Evolutionary conservation across 2,329 filamentous ascomycete genomes (phyloP), one percentile per base, ranked within the genome.

Genomic region (Teratosphaeria zuluensis): DNA sequence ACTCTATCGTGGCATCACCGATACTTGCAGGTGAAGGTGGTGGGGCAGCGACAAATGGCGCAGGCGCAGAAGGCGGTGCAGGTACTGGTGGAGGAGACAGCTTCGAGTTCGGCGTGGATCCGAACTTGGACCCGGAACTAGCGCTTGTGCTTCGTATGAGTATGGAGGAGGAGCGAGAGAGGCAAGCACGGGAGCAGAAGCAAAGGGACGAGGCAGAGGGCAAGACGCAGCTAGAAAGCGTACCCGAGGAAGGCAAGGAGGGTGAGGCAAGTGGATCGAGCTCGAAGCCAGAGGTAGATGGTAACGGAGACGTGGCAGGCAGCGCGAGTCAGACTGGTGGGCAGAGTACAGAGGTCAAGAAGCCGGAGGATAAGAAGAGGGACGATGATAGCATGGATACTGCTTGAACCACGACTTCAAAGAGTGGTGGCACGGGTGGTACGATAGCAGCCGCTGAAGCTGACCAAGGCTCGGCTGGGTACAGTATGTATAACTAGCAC

Each of bases 81-180:
- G 78, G 75, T 52, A 79, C 80, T 56, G 85, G 80, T 51, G 83
- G 79, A 56, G 81, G 81, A 65, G 83, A 81, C 58, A 84, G 87
- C 62, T 95, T 90, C 68, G 89, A 91, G 66, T 95, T 95, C 72
- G 90, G 89, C 64, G 90, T 96, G 65, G 94, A 97, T 74, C 92
- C 92, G 14, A 88, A 87, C 57, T 82, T 92, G 69, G 94, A 99
- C 71, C 94, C 94, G 3, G 94, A 99, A 74, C 79, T 99, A 70
- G 94, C 94, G 24, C 84, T 99, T 66, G 94, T 94, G 56, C 79
- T 99, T 72, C 86, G 94, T 63, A 96, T 99, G 90, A 95, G 90
- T 75, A 90, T 95, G 83, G 94, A 99, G 74, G 94, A 99, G 73
- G 94, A 99, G 76, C 95, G 95, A 78, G 92, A 92, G 62, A 81